phyloP scores from a whole-genome alignment of 495 filamentous ascomycete genomes.

The Penicillium turbatum region DNA sequence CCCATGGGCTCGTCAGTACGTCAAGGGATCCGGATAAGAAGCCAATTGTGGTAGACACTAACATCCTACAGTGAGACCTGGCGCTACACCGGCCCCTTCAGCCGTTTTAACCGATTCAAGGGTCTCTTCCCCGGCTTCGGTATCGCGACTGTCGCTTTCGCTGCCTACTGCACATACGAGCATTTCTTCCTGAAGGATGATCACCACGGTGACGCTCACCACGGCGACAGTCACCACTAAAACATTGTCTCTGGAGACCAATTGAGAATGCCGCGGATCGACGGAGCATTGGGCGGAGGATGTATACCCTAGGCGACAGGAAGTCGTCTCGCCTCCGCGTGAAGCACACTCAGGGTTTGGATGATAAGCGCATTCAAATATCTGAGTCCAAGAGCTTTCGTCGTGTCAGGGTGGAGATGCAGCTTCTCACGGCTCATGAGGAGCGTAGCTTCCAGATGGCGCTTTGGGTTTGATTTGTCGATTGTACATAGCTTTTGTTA shows the following conservation, averaged over 20 bases:
- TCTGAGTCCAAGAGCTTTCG: constrained; percentile 6
- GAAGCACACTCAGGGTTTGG: constrained; percentile 10
- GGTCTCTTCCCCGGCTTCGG: constrained; percentile 83
- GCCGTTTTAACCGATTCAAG: constrained; percentile 82
- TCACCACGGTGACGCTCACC: constrained; percentile 49
- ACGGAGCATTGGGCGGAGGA: constrained; percentile 20
- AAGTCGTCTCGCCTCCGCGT: constrained; percentile 13
- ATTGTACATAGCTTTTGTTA: constrained; percentile 44
- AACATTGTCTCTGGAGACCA: constrained; percentile 4
- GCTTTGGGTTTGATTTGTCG: constrained; percentile 39
- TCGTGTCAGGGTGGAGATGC: constrained; percentile 13
- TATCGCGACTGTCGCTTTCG: constrained; percentile 86
- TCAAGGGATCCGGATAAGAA: not conserved
- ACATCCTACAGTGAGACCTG: constrained; percentile 70
- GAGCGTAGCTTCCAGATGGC: constrained; percentile 21
- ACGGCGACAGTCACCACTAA: constrained; percentile 49
- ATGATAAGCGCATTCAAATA: constrained; percentile 10
- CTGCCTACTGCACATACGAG: constrained; percentile 83
- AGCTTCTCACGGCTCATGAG: constrained; percentile 3
- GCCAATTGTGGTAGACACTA: constrained; percentile 10
- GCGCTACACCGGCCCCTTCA: constrained; percentile 89
- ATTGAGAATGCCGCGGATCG: constrained; percentile 11
- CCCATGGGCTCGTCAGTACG: constrained; percentile 79
- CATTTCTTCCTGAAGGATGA: constrained; percentile 77
- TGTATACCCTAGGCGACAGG: constrained; percentile 29